phyloP scores from a whole-genome alignment of 805 yeast species.

The Isabelozyma rhagii region DNA sequence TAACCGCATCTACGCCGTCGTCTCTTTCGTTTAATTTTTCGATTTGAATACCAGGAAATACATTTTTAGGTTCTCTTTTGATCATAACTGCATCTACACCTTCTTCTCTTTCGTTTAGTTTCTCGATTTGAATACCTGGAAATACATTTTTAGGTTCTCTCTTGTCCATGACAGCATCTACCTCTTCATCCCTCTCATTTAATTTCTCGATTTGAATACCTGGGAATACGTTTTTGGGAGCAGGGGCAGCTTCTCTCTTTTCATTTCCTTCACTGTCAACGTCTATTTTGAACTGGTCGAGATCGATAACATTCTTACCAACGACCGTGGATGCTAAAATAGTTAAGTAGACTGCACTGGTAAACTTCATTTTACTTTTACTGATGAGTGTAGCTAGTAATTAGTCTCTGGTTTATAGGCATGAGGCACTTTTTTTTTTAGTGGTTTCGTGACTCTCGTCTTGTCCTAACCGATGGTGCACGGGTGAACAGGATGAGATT shows the following conservation, averaged over 20 bases:
- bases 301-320: conserved; percentile 11
- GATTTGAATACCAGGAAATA: background rate
- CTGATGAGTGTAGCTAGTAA: background rate
- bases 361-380: conserved; percentile 3
- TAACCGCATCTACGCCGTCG: background rate
- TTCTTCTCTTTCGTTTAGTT: background rate
- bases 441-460: no score
- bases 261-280: conserved; percentile 1
- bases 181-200: conserved; percentile 1
- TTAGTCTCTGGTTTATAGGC: no score
- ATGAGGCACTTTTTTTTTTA: no score
- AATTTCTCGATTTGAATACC: background rate
- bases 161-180: conserved; percentile 1
- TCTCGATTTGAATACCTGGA: background rate
- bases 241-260: background rate
- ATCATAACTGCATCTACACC: background rate
- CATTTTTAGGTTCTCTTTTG: conserved; percentile 14
- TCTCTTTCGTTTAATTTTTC: background rate
- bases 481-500: no score
- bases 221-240: conserved; percentile 11
- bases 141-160: conserved; percentile 10
- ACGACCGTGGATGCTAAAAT: conserved; percentile 1
- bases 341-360: conserved; percentile 1
- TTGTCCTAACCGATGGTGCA: no score
- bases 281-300: conserved; percentile 9